Conservation (phyloP, 148 eudicot genomes). For the Mesembryanthemum crystallinum region DNA sequence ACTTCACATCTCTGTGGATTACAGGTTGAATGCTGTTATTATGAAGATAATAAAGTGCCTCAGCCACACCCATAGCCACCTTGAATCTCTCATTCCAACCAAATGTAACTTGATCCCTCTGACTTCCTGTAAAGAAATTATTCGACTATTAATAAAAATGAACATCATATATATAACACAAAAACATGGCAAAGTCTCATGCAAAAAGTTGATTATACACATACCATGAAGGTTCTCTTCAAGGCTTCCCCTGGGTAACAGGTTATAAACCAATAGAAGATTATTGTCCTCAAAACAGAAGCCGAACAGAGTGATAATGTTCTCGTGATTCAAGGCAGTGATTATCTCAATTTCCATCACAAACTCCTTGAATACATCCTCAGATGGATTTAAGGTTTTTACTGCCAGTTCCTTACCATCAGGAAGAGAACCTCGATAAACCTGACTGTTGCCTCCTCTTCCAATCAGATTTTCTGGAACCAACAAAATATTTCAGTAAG, state of each 20-base stretch:
- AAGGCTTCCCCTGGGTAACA: slow-evolving; percentile 81
- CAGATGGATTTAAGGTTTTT: slow-evolving; percentile 68
- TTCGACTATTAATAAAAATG: not conserved
- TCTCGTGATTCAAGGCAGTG: slow-evolving; percentile 70
- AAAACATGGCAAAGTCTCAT: slow-evolving; percentile 3
- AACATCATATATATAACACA: slow-evolving; percentile 1
- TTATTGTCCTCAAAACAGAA: slow-evolving; percentile 74
- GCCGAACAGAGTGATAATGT: slow-evolving; percentile 76
- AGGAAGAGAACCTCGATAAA: slow-evolving; percentile 73
- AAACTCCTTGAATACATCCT: slow-evolving; percentile 63
- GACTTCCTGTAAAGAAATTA: slow-evolving; percentile 37
- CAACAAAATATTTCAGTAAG: slow-evolving; percentile 15
- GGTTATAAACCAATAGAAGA: slow-evolving; percentile 81
- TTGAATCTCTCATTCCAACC: slow-evolving; percentile 82
- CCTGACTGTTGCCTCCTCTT: slow-evolving; percentile 87
- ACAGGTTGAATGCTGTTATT: slow-evolving; percentile 46
- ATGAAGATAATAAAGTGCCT: slow-evolving; percentile 80
- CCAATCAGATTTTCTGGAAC: slow-evolving; percentile 80
- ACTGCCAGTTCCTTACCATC: slow-evolving; percentile 82
- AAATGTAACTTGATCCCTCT: slow-evolving; percentile 45
- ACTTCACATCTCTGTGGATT: slow-evolving; percentile 94
- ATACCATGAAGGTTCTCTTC: slow-evolving; percentile 94
- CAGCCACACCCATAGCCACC: slow-evolving; percentile 87
- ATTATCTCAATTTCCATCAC: slow-evolving; percentile 78
- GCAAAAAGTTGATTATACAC: not conserved